Percentiles rank a stretch among this genome's conserved stretches.
phyloP scores from a whole-genome alignment of 1,139 yeast species.

The Torulaspora pretoriensis region DNA sequence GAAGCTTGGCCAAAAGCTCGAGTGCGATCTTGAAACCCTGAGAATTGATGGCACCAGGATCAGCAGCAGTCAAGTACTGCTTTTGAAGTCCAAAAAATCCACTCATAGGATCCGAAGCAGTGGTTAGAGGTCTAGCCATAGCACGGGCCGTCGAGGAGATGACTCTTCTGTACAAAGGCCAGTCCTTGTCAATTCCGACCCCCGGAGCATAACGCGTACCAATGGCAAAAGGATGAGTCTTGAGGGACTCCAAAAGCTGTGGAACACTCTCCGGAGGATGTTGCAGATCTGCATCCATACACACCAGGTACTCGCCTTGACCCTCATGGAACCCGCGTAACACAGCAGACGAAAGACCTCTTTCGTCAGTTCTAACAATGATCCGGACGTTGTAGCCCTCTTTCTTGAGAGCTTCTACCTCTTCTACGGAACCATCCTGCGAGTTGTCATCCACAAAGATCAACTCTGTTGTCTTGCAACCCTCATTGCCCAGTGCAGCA shows the following conservation, averaged over 20 bases:
- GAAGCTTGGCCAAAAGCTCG: conserved; percentile 43
- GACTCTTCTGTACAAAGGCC: conserved; percentile 46
- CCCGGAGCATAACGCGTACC: conserved; percentile 49
- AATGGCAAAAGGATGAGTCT: conserved; percentile 41
- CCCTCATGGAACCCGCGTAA: conserved; percentile 44
- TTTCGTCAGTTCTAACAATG: conserved; percentile 44
- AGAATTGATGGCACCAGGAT: conserved; percentile 38
- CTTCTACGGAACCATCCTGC: conserved; percentile 47
- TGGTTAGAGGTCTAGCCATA: conserved; percentile 44
- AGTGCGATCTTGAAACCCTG: conserved; percentile 47
- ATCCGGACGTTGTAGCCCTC: conserved; percentile 45
- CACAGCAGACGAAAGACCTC: conserved; percentile 46
- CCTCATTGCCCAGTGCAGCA: conserved; percentile 43
- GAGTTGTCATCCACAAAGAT: conserved; percentile 48
- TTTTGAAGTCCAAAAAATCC: conserved; percentile 47
- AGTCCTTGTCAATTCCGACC: conserved; percentile 47
- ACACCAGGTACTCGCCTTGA: conserved; percentile 42
- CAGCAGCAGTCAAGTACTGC: conserved; percentile 36
- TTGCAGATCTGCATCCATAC: conserved; percentile 49
- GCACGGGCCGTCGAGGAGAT: conserved; percentile 45
- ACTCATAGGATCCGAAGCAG: conserved; percentile 47
- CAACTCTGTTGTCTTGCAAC: conserved; percentile 41
- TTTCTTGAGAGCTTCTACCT: conserved; percentile 41
- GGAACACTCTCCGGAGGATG: conserved; percentile 49
- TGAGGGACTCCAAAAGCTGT: conserved; percentile 38